Conservation (phyloP, 2,329 filamentous ascomycete genomes). For the Fusarium bactridioides region DNA sequence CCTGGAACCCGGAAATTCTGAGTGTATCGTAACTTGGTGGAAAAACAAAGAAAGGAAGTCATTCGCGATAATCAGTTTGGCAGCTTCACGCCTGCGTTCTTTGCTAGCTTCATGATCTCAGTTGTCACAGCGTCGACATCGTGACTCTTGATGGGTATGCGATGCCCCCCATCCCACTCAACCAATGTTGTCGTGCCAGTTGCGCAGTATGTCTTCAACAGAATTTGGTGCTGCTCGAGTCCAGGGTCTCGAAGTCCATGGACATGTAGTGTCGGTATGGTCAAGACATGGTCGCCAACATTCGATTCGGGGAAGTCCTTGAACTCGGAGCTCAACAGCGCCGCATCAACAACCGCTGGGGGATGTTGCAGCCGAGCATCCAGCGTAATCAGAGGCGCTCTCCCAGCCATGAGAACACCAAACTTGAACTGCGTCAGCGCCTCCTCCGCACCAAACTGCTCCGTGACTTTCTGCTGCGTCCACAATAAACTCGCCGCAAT, state of each 20-base stretch:
- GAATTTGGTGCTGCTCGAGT: slow-evolving; percentile 56
- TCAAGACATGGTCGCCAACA: slow-evolving; percentile 49
- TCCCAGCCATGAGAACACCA: slow-evolving; percentile 48
- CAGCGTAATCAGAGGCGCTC: slow-evolving; percentile 44
- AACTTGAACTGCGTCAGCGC: slow-evolving; percentile 44
- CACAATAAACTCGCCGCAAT: slow-evolving; percentile 66
- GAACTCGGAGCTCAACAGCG: slow-evolving; percentile 35
- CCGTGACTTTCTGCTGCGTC: slow-evolving; percentile 65
- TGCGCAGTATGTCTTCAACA: slow-evolving; percentile 69
- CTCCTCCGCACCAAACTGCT: slow-evolving; percentile 44
- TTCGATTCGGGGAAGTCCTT: slow-evolving; percentile 55
- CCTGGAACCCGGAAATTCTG: too few species aligned
- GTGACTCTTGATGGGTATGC: slow-evolving; percentile 71
- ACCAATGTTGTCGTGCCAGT: slow-evolving; percentile 62
- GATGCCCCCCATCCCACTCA: slow-evolving; percentile 78
- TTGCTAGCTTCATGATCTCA: slow-evolving; percentile 41
- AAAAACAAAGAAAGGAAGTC: too few species aligned
- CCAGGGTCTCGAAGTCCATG: slow-evolving; percentile 67
- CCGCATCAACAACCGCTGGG: slow-evolving; percentile 48
- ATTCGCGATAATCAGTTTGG: too few species aligned
- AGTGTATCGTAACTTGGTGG: too few species aligned
- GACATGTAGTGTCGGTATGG: slow-evolving; percentile 48
- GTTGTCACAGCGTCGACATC: slow-evolving; percentile 63
- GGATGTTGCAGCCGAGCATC: slow-evolving; percentile 60
- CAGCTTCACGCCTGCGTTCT: background rate